These are phyloP conservation scores for Rubia yunnanensis DNA, from an alignment of 257 asterid genomes.

Conservation along the genomic window DNA sequence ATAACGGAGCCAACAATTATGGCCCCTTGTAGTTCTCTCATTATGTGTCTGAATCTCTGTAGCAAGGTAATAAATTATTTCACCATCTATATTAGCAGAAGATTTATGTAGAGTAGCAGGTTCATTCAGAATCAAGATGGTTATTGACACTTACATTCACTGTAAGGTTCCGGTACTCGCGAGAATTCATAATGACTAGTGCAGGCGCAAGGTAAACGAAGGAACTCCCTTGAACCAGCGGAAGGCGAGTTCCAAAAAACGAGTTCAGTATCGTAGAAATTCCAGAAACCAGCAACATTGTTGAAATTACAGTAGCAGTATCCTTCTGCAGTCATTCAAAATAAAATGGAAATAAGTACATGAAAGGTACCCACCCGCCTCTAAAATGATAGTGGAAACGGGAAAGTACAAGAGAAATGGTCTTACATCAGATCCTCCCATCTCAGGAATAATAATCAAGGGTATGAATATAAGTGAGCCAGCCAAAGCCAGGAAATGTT, in stretches of 20 bases:
- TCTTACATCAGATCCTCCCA: constrained; percentile 99
- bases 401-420: constrained; percentile 10
- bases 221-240: constrained; percentile 96
- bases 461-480: constrained; percentile 97
- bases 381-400: neutral
- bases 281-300: constrained; percentile 86
- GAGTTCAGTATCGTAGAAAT: constrained; percentile 71
- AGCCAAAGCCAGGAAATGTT: constrained; percentile 88
- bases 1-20: constrained; percentile 77
- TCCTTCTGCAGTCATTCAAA: constrained; percentile 59
- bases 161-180: constrained; percentile 77
- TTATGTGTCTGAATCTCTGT: constrained; percentile 87
- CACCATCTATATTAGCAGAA: constrained; percentile 1
- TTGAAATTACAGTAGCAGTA: constrained; percentile 82
- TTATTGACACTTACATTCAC: constrained; percentile 55
- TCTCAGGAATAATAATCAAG: constrained; percentile 68
- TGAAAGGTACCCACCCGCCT: neutral
- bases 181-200: constrained; percentile 74
- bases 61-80: constrained; percentile 14
- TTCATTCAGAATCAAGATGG: neutral
- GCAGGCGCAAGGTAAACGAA: constrained; percentile 96
- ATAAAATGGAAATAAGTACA: constrained; percentile 10
- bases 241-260: constrained; percentile 83
- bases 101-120: neutral
- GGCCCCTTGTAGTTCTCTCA: constrained; percentile 97